Percentiles rank a stretch among this genome's conserved stretches.
These are phyloP conservation scores for Venturia oleaginea DNA, from an alignment of 2,329 filamentous ascomycete species.

Conservation along the genomic window DNA sequence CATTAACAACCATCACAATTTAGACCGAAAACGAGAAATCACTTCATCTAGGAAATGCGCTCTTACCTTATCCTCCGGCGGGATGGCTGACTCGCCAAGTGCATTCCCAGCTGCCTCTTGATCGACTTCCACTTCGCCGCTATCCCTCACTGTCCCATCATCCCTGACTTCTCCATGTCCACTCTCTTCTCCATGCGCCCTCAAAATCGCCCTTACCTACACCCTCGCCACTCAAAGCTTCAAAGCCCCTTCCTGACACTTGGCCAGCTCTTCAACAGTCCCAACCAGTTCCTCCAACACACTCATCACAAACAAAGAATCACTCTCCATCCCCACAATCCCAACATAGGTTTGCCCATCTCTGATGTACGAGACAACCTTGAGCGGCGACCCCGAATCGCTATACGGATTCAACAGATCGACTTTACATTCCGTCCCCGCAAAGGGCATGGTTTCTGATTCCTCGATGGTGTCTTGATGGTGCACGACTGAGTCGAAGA, in stretches of 20 bases:
- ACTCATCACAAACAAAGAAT: slow-evolving; percentile 7
- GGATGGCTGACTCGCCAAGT: too few relatives aligned
- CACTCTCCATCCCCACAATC: slow-evolving; percentile 47
- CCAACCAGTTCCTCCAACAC: slow-evolving; percentile 10
- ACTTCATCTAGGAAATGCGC: too few relatives aligned
- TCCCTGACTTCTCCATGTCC: neutral
- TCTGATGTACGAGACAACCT: slow-evolving; percentile 51
- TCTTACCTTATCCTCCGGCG: too few relatives aligned
- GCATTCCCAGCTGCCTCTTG: too few relatives aligned
- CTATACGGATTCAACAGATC: slow-evolving; percentile 49
- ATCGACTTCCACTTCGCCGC: too few relatives aligned
- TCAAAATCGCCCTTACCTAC: too few relatives aligned
- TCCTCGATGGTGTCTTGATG: slow-evolving; percentile 39
- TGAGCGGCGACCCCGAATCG: slow-evolving; percentile 38
- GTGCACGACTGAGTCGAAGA: slow-evolving; percentile 32
- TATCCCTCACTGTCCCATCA: too few relatives aligned
- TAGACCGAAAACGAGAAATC: too few relatives aligned
- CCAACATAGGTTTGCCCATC: slow-evolving; percentile 46
- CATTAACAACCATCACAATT: too few relatives aligned
- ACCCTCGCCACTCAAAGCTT: neutral
- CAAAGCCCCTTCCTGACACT: neutral
- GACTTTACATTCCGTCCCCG: slow-evolving; percentile 25
- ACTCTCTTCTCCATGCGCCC: neutral
- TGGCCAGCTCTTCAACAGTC: slow-evolving; percentile 8
- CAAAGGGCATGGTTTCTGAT: slow-evolving; percentile 47